Conservation (phyloP, 306 rosid species). For the Lathyrus sativus region DNA sequence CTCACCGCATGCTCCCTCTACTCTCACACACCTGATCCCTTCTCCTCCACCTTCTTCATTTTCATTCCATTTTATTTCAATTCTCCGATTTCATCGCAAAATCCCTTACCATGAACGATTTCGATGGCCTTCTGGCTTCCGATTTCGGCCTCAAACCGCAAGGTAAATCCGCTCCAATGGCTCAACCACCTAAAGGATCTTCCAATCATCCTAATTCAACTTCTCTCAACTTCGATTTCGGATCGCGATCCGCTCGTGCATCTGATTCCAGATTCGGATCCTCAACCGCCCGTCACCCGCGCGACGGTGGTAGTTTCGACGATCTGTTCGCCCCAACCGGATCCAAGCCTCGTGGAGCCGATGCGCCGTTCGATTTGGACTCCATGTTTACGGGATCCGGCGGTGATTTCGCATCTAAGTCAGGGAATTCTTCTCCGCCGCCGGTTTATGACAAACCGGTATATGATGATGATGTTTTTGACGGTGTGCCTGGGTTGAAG, state of each 20-base stretch:
- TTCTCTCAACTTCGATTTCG: conserved; percentile 57
- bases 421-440: conserved; percentile 55
- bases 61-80: background rate
- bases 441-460: conserved; percentile 82
- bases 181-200: conserved; percentile 53
- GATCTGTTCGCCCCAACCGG: conserved; percentile 58
- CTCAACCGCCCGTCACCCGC: conserved; percentile 44
- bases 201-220: conserved; percentile 37
- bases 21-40: conserved; percentile 39
- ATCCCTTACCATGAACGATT: conserved; percentile 71
- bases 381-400: conserved; percentile 52
- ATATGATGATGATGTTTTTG: conserved; percentile 85
- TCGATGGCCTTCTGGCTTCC: conserved; percentile 75
- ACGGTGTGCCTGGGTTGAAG: conserved; percentile 82
- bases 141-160: conserved; percentile 83
- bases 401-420: conserved; percentile 43
- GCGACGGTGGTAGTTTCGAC: conserved; percentile 47
- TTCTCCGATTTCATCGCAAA: conserved; percentile 19
- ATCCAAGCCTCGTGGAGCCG: conserved; percentile 49
- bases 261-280: conserved; percentile 61
- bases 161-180: conserved; percentile 85
- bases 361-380: conserved; percentile 61
- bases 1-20: conserved; percentile 37
- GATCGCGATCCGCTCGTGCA: conserved; percentile 62
- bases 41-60: conserved; percentile 6